Conservation (phyloP, 495 filamentous ascomycete genomes). For the Talaromyces ruber region DNA sequence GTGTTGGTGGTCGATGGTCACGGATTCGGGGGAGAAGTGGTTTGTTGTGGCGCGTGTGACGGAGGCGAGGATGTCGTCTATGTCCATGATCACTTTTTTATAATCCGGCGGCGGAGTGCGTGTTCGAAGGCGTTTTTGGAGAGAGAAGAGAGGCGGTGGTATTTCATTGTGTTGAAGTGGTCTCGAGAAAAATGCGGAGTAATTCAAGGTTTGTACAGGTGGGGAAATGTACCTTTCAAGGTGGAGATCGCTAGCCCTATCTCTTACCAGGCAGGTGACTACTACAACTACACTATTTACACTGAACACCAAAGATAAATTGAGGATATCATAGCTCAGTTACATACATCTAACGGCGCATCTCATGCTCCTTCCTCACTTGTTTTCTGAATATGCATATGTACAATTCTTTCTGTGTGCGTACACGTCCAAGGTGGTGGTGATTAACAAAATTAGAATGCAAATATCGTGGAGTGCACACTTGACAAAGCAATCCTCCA, state of each 20-base stretch:
- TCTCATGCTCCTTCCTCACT: background rate
- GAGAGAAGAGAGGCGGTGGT: background rate
- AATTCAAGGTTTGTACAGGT: background rate
- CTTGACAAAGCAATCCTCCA: background rate
- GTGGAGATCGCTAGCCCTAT: background rate
- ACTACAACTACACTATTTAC: background rate
- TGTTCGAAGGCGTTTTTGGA: no score
- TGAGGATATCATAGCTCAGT: background rate
- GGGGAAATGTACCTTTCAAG: background rate
- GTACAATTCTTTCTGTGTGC: slow-evolving; percentile 1
- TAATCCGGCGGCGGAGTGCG: background rate
- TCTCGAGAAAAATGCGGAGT: background rate
- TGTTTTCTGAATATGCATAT: slow-evolving; percentile 1
- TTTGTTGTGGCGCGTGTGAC: slow-evolving; percentile 49
- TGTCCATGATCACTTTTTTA: slow-evolving; percentile 56
- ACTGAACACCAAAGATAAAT: background rate
- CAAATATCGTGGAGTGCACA: slow-evolving; percentile 11
- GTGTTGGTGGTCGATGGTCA: slow-evolving; percentile 71
- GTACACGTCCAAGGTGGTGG: background rate
- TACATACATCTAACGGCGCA: background rate
- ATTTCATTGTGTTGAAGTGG: background rate
- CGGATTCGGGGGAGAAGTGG: slow-evolving; percentile 42
- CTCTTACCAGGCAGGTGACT: background rate
- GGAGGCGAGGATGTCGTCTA: slow-evolving; percentile 79
- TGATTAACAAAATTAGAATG: slow-evolving; percentile 6